Evolutionary conservation across 148 eudicot genomes (phyloP).

Genomic region (Nyssa sinensis): DNA sequence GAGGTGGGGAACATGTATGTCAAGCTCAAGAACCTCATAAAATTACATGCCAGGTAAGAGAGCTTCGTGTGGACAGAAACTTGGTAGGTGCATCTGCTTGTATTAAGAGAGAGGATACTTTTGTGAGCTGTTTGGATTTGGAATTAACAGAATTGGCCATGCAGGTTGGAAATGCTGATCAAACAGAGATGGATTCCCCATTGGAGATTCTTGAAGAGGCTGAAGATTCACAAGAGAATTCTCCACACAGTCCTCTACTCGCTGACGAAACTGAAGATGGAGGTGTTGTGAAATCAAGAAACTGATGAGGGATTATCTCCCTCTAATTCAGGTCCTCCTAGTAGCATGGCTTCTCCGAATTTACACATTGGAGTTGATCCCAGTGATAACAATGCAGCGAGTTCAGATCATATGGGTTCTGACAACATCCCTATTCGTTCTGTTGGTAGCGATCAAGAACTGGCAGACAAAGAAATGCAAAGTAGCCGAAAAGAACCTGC

Average conservation of each 20-base stretch:
- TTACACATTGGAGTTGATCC: constrained; percentile 25
- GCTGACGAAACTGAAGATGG: constrained; percentile 23
- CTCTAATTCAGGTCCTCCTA: constrained; percentile 22
- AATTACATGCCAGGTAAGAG: constrained; percentile 16
- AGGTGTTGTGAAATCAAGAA: constrained; percentile 23
- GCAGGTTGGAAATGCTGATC: constrained; percentile 21
- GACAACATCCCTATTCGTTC: constrained; percentile 16
- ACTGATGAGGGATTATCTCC: constrained; percentile 20
- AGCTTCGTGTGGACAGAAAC: constrained; percentile 23
- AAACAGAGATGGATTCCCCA: constrained; percentile 23
- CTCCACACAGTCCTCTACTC: constrained; percentile 22
- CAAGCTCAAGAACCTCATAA: constrained; percentile 33
- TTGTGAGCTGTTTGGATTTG: constrained; percentile 70
- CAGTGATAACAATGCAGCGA: constrained; percentile 14
- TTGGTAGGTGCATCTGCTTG: constrained; percentile 31
- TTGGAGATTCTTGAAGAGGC: constrained; percentile 24
- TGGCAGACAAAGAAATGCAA: constrained; percentile 22
- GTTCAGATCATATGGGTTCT: constrained; percentile 20
- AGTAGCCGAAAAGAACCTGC: constrained; percentile 26
- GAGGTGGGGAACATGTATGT: constrained; percentile 24
- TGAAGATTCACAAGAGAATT: constrained; percentile 31
- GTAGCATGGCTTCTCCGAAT: constrained; percentile 2
- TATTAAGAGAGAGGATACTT: constrained; percentile 42
- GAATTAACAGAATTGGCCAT: constrained; percentile 37
- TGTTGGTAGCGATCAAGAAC: constrained; percentile 19